A percentile compares a stretch with the other conserved stretches of the same genome.
Evolutionary conservation across 2,329 filamentous ascomycete genomes (phyloP).

Genomic region (Hymenoscyphus infarciens): DNA sequence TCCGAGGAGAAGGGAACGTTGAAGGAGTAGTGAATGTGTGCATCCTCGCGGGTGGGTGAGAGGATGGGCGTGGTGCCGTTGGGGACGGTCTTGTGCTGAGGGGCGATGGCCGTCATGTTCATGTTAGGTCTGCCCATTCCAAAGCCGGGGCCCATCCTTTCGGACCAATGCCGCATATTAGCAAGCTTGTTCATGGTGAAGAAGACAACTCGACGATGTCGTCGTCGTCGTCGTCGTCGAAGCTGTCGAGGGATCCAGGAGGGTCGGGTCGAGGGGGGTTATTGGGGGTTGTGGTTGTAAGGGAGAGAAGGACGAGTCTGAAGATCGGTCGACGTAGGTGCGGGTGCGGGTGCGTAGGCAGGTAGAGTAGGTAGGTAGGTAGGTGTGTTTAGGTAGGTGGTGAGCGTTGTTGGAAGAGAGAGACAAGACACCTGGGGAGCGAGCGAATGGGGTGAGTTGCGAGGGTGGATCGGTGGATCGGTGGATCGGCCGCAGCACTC

Average conservation of each 20-base stretch:
- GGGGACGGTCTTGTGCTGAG: slow-evolving; percentile 52
- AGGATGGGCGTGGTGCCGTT: slow-evolving; percentile 54
- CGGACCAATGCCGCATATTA: slow-evolving; percentile 70
- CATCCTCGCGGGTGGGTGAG: slow-evolving; percentile 68
- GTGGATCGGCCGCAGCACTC: neutral
- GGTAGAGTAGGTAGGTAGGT: neutral
- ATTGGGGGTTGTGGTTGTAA: neutral
- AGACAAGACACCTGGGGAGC: neutral
- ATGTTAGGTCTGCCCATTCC: slow-evolving; percentile 53
- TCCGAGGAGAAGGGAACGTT: slow-evolving; percentile 95
- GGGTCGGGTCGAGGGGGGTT: neutral
- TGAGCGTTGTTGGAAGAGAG: neutral
- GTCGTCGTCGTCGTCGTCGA: neutral
- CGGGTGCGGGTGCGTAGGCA: too few species aligned
- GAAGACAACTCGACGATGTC: slow-evolving; percentile 2
- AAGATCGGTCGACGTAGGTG: slow-evolving; percentile 1
- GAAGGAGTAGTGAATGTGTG: slow-evolving; percentile 88
- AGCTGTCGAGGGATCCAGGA: neutral
- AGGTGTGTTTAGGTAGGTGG: neutral
- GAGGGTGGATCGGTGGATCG: neutral
- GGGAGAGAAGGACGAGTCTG: slow-evolving; percentile 2
- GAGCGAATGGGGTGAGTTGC: neutral
- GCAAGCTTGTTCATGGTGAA: slow-evolving; percentile 63
- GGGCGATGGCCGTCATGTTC: slow-evolving; percentile 44
- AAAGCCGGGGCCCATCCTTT: slow-evolving; percentile 66